Percentiles rank a stretch among this genome's conserved stretches.
Evolutionary conservation across 2,329 filamentous ascomycete species (phyloP).

Genomic region (Claviceps sp.): DNA sequence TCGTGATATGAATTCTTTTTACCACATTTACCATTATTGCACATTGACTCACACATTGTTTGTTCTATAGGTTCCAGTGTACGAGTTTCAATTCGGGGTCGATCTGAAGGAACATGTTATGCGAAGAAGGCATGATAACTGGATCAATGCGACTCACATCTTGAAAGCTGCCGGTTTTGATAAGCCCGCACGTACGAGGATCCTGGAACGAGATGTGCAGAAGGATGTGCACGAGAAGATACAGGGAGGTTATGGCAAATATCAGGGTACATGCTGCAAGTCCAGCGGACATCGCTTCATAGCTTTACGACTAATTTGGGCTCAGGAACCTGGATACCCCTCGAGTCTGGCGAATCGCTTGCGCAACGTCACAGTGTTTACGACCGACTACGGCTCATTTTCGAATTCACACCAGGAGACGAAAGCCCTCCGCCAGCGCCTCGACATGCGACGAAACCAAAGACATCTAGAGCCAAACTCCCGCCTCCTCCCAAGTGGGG

Average conservation of each 20-base stretch:
- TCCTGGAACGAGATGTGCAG: conserved; percentile 91
- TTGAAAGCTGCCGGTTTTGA: conserved; percentile 94
- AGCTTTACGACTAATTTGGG: conserved; percentile 3
- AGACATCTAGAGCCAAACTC: conserved; percentile 44
- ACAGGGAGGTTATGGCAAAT: conserved; percentile 96
- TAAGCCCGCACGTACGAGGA: conserved; percentile 87
- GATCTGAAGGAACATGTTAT: conserved; percentile 83
- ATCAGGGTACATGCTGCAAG: conserved; percentile 52
- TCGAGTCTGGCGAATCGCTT: conserved; percentile 65
- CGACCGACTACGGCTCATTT: conserved; percentile 72
- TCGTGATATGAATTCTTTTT: no score
- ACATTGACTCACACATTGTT: not conserved
- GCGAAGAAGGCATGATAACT: conserved; percentile 83
- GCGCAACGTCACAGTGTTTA: conserved; percentile 79
- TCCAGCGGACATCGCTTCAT: not conserved
- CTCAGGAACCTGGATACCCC: conserved; percentile 86
- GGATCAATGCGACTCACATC: conserved; percentile 99
- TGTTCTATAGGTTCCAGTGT: conserved; percentile 66
- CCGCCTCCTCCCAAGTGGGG: conserved; percentile 44
- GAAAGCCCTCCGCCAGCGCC: conserved; percentile 86
- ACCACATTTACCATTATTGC: not conserved
- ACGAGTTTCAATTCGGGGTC: conserved; percentile 75
- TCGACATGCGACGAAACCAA: conserved; percentile 80
- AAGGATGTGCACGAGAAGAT: conserved; percentile 96
- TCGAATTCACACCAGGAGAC: conserved; percentile 76